These are phyloP conservation scores for Nidula microcarpa DNA, from an alignment of 768 basidiomycete genomes.

Conservation along the genomic window DNA sequence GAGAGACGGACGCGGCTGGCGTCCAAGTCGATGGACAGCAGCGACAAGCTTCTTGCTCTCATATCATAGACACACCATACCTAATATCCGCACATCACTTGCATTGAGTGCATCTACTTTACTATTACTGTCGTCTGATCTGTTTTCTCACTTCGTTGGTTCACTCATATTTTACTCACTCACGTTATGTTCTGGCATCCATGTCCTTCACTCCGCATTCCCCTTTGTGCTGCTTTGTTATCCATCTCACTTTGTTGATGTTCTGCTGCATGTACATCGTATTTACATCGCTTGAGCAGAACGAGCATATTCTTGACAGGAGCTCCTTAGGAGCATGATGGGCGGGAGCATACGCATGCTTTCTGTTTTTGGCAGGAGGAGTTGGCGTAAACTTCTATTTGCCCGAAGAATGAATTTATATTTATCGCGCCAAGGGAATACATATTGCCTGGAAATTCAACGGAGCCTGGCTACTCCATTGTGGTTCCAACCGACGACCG, in stretches of 20 bases:
- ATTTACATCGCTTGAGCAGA: neutral
- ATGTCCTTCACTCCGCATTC: slow-evolving; percentile 6
- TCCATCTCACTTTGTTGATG: slow-evolving; percentile 10
- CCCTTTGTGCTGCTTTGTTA: neutral
- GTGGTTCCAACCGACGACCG: too few relatives aligned
- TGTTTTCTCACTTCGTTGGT: slow-evolving; percentile 11
- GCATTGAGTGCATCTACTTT: slow-evolving; percentile 22
- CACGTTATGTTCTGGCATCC: slow-evolving; percentile 6
- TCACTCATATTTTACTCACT: slow-evolving; percentile 13
- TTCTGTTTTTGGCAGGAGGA: too few relatives aligned
- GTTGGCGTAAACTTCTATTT: too few relatives aligned
- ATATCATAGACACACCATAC: slow-evolving; percentile 44
- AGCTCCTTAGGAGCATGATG: neutral
- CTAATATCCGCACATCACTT: slow-evolving; percentile 14
- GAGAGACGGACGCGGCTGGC: slow-evolving; percentile 54
- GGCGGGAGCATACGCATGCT: too few relatives aligned
- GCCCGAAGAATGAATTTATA: too few relatives aligned
- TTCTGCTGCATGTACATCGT: slow-evolving; percentile 18
- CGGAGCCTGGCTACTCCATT: too few relatives aligned
- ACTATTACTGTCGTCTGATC: slow-evolving; percentile 8
- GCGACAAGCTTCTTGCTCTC: slow-evolving; percentile 56
- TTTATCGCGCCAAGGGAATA: too few relatives aligned
- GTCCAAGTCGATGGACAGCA: slow-evolving; percentile 52
- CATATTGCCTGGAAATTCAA: too few relatives aligned
- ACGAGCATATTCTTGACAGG: neutral